A percentile compares a stretch with the other conserved stretches of the same genome.
Conservation (phyloP, 2,329 filamentous ascomycete species). For the Sphaerostilbella broomeana region DNA sequence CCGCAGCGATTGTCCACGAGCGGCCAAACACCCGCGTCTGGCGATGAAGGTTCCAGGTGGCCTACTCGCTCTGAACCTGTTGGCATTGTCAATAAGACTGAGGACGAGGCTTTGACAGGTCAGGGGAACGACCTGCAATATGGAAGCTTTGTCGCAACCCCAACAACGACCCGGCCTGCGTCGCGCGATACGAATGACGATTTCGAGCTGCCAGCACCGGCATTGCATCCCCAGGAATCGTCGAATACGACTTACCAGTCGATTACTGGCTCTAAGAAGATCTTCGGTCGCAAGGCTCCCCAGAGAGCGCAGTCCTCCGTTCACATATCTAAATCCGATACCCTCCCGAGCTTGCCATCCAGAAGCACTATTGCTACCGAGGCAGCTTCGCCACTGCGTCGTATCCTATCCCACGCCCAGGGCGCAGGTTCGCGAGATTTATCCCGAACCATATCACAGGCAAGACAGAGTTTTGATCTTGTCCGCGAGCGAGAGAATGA, state of each 20-base stretch:
- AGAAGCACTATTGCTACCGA: conserved; percentile 10
- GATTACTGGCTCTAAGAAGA: conserved; percentile 7
- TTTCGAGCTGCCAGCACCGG: conserved; percentile 50
- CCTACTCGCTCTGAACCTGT: conserved; percentile 2
- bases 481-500: conserved; percentile 71
- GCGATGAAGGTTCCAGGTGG: conserved; percentile 5
- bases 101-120: conserved; percentile 36
- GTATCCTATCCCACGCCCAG: conserved; percentile 30
- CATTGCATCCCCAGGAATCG: conserved; percentile 33
- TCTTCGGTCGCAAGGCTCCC: conserved; percentile 1
- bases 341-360: conserved; percentile 15
- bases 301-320: conserved; percentile 2
- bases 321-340: conserved; percentile 1
- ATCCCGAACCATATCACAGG: conserved; percentile 2
- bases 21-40: neutral
- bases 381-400: conserved; percentile 28
- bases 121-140: conserved; percentile 39
- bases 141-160: conserved; percentile 46
- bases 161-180: conserved; percentile 24
- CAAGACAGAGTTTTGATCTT: conserved; percentile 43
- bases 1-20: neutral
- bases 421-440: conserved; percentile 1
- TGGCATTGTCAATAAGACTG: conserved; percentile 17
- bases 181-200: conserved; percentile 21
- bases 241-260: conserved; percentile 19